phyloP scores from a whole-genome alignment of 1,284 basidiomycete species.

The Heterobasidion parviporum region DNA sequence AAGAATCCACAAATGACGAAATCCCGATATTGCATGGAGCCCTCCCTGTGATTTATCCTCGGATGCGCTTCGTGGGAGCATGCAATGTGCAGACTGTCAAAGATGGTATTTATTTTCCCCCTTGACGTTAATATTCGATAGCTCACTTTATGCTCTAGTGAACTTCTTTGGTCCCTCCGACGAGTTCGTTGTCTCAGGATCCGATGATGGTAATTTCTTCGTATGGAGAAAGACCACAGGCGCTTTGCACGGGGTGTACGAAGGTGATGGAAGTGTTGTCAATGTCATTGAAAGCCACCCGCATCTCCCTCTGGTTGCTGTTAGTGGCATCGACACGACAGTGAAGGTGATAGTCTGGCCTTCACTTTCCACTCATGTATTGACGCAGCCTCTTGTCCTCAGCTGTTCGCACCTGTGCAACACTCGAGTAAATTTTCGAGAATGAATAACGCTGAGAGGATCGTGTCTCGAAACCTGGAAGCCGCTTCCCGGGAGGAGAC shows the following conservation, averaged over 20 bases:
- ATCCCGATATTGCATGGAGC: constrained; percentile 21
- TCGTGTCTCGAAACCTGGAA: constrained; percentile 40
- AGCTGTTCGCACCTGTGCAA: constrained; percentile 66
- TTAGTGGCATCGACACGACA: constrained; percentile 84
- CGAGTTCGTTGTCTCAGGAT: constrained; percentile 79
- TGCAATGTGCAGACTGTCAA: constrained; percentile 86
- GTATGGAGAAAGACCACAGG: constrained; percentile 74
- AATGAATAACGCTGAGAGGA: constrained; percentile 39
- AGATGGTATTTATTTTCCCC: constrained; percentile 49
- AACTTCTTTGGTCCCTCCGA: constrained; percentile 78
- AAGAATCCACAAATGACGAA: constrained; percentile 11
- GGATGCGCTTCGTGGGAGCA: constrained; percentile 60
- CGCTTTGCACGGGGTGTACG: constrained; percentile 66
- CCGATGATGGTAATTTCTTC: constrained; percentile 84
- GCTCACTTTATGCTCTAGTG: constrained; percentile 33
- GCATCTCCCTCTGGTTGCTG: constrained; percentile 69
- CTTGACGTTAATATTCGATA: constrained; percentile 1
- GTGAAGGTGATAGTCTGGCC: constrained; percentile 60
- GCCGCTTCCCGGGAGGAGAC: constrained; percentile 12
- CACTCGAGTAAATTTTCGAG: constrained; percentile 43
- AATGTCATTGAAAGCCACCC: constrained; percentile 89
- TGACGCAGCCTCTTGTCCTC: neutral
- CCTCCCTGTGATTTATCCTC: constrained; percentile 65
- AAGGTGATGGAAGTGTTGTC: constrained; percentile 78
- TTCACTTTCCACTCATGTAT: neutral